Conservation (phyloP, 352 stramenopile genomes). For the Plasmopara viticola region DNA sequence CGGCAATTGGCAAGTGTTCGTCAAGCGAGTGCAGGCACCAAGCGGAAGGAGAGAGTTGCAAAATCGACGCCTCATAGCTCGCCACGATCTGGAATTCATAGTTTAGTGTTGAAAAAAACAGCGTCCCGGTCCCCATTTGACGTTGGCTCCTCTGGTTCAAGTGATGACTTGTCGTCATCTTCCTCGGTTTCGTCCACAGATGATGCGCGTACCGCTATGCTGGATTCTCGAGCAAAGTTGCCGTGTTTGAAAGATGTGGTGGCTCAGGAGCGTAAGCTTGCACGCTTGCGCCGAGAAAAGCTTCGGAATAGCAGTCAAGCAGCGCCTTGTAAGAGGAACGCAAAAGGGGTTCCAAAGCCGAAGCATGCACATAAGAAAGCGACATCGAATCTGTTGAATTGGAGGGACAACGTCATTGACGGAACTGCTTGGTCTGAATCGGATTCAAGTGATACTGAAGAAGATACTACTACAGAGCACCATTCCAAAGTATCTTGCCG, state of each 20-base stretch:
- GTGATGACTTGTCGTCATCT: conserved; percentile 17
- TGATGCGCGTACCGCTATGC: conserved; percentile 1
- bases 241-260: conserved; percentile 27
- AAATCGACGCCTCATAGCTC: neutral
- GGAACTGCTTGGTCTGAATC: conserved; percentile 17
- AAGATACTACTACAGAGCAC: neutral
- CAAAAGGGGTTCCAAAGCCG: neutral
- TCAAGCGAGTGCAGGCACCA: conserved; percentile 11
- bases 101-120: conserved; percentile 20
- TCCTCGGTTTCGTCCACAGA: conserved; percentile 5
- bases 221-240: conserved; percentile 8
- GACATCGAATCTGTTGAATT: conserved; percentile 1
- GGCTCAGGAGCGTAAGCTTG: conserved; percentile 23
- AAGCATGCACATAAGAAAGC: conserved; percentile 6
- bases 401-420: conserved; percentile 16
- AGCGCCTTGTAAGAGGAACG: conserved; percentile 9
- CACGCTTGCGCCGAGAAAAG: conserved; percentile 11
- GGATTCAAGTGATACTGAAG: conserved; percentile 11
- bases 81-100: conserved; percentile 1
- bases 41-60: conserved; percentile 18
- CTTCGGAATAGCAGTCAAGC: conserved; percentile 3
- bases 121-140: conserved; percentile 21
- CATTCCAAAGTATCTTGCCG: conserved; percentile 6
- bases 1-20: conserved; percentile 11
- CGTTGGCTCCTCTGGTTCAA: conserved; percentile 22